Evolutionary conservation across 1,284 basidiomycete genomes (phyloP).

Genomic region (Cystobasidium sp.): DNA sequence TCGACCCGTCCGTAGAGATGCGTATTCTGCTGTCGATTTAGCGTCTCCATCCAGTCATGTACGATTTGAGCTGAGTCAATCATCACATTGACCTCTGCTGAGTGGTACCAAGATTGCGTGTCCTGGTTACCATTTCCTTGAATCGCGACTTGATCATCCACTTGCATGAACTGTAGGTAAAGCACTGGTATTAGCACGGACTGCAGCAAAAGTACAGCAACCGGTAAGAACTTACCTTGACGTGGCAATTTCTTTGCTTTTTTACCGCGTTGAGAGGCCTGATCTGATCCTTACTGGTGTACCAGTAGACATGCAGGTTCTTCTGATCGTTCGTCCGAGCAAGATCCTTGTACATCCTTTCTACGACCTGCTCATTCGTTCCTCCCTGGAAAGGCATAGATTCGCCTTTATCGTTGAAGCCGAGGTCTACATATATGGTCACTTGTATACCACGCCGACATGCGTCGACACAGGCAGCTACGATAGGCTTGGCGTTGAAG

Average conservation of each 20-base stretch:
- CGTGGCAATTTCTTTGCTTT: slow-evolving; percentile 77
- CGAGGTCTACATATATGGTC: slow-evolving; percentile 68
- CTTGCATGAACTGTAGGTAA: slow-evolving; percentile 65
- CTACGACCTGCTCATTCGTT: slow-evolving; percentile 75
- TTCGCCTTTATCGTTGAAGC: slow-evolving; percentile 62
- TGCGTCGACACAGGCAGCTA: slow-evolving; percentile 69
- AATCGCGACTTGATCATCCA: slow-evolving; percentile 73
- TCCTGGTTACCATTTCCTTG: slow-evolving; percentile 64
- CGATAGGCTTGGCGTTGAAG: slow-evolving; percentile 72
- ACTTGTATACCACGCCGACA: slow-evolving; percentile 71
- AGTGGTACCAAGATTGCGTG: slow-evolving; percentile 78
- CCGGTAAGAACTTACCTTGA: slow-evolving; percentile 47
- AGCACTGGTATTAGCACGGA: neutral
- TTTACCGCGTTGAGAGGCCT: slow-evolving; percentile 72
- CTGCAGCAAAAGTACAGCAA: neutral
- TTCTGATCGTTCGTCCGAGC: slow-evolving; percentile 62
- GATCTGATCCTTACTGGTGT: slow-evolving; percentile 66
- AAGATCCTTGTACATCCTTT: slow-evolving; percentile 67
- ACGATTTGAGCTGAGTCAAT: slow-evolving; percentile 69
- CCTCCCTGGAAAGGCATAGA: slow-evolving; percentile 77
- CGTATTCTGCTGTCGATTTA: slow-evolving; percentile 73
- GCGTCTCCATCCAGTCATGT: slow-evolving; percentile 67
- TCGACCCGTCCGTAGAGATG: slow-evolving; percentile 66
- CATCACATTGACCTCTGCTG: slow-evolving; percentile 76
- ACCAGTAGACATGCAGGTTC: slow-evolving; percentile 71